Evolutionary conservation across 2,329 filamentous ascomycete genomes (phyloP).

Genomic region (Fusarium transvaalense): DNA sequence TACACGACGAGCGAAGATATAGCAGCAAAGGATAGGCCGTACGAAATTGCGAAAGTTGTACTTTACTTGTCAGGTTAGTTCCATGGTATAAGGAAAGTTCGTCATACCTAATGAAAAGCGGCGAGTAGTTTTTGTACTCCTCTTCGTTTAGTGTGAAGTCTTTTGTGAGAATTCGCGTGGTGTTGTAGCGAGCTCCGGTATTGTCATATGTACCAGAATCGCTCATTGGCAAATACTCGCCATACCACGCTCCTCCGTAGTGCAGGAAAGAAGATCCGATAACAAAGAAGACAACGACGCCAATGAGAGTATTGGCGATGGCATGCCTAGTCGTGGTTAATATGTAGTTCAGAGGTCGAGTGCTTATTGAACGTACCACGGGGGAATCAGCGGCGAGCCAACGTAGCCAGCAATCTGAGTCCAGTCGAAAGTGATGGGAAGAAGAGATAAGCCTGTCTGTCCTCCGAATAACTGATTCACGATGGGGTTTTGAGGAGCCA

Average conservation of each 20-base stretch:
- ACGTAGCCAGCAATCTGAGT: slow-evolving; percentile 77
- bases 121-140: slow-evolving; percentile 76
- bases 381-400: slow-evolving; percentile 75
- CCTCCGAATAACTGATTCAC: slow-evolving; percentile 82
- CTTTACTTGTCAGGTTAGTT: slow-evolving; percentile 54
- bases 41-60: slow-evolving; percentile 77
- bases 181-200: slow-evolving; percentile 73
- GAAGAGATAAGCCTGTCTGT: slow-evolving; percentile 72
- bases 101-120: slow-evolving; percentile 70
- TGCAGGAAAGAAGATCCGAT: slow-evolving; percentile 71
- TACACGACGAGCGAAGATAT: slow-evolving; percentile 78
- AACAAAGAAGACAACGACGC: slow-evolving; percentile 74
- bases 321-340: slow-evolving; percentile 64
- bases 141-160: slow-evolving; percentile 72
- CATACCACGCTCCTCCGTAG: slow-evolving; percentile 75
- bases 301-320: slow-evolving; percentile 78
- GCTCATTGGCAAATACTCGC: slow-evolving; percentile 74
- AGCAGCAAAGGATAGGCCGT: slow-evolving; percentile 79
- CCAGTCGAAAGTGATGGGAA: slow-evolving; percentile 84
- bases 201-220: slow-evolving; percentile 80
- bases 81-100: too few species aligned
- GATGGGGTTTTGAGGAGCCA: slow-evolving; percentile 74
- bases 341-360: not conserved
- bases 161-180: slow-evolving; percentile 70
- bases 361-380: slow-evolving; percentile 63